Conservation (phyloP, 495 filamentous ascomycete species). For the Trichoderma parareesei region DNA sequence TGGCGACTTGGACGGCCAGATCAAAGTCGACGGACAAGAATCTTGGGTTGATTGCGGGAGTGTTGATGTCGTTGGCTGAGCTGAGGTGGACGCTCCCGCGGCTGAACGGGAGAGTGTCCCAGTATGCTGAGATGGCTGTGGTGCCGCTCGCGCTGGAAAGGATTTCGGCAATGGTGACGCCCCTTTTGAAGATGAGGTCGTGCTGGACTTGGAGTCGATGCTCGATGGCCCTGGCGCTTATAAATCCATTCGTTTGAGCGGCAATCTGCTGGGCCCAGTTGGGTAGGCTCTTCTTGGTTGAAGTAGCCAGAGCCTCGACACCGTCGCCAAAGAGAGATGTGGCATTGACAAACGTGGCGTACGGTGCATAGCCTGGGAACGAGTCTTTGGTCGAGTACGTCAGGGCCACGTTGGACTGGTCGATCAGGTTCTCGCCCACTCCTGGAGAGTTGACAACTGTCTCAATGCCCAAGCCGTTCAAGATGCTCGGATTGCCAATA, state of each 20-base stretch:
- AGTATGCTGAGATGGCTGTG: slow-evolving; percentile 30
- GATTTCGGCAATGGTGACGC: slow-evolving; percentile 36
- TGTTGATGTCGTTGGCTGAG: slow-evolving; percentile 25
- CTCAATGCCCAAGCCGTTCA: slow-evolving; percentile 36
- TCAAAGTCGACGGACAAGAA: slow-evolving; percentile 30
- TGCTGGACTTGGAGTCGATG: slow-evolving; percentile 34
- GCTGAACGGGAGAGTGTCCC: slow-evolving; percentile 33
- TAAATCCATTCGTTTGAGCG: slow-evolving; percentile 21
- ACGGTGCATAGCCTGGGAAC: slow-evolving; percentile 16
- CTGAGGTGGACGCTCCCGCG: slow-evolving; percentile 35
- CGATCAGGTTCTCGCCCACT: slow-evolving; percentile 53
- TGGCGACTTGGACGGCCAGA: slow-evolving; percentile 19
- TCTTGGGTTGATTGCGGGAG: slow-evolving; percentile 25
- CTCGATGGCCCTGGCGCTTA: slow-evolving; percentile 24
- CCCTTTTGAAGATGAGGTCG: slow-evolving; percentile 32
- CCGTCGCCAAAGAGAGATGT: slow-evolving; percentile 21
- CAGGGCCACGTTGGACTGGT: slow-evolving; percentile 29
- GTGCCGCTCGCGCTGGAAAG: slow-evolving; percentile 21
- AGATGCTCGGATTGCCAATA: slow-evolving; percentile 40
- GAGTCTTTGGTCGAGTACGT: slow-evolving; percentile 14
- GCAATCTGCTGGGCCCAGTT: slow-evolving; percentile 26
- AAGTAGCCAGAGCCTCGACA: slow-evolving; percentile 16
- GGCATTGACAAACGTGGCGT: slow-evolving; percentile 29
- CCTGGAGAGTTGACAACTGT: slow-evolving; percentile 43
- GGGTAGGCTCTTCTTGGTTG: slow-evolving; percentile 17